These are phyloP conservation scores for Trichosporon sp. DNA, from an alignment of 1,284 basidiomycete genomes.

Conservation along the genomic window DNA sequence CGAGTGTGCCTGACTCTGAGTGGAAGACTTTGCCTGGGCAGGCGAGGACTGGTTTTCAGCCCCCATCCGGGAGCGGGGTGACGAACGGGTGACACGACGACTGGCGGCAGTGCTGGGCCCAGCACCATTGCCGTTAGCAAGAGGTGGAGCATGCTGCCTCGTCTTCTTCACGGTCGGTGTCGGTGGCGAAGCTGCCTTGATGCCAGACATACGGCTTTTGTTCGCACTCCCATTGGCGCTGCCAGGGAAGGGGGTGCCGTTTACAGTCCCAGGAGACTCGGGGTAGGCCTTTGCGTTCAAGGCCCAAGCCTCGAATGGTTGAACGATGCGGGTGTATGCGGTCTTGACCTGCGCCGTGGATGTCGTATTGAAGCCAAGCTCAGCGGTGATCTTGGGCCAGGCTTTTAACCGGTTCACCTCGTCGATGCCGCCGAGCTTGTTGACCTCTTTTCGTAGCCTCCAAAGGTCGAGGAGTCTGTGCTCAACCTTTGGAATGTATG, in stretches of 20 bases:
- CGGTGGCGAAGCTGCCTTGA: constrained; percentile 10
- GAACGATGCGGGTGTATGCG: constrained; percentile 85
- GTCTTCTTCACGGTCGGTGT: constrained; percentile 6
- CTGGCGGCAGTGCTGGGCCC: neutral
- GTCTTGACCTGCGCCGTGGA: constrained; percentile 73
- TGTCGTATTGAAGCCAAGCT: constrained; percentile 69
- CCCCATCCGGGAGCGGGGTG: neutral
- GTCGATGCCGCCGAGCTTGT: constrained; percentile 82
- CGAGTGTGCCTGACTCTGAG: constrained; percentile 10
- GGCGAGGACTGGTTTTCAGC: neutral
- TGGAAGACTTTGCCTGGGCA: neutral
- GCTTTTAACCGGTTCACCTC: constrained; percentile 71
- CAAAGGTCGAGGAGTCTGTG: constrained; percentile 90
- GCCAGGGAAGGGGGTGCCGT: constrained; percentile 16
- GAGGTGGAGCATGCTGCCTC: neutral
- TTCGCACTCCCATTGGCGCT: constrained; percentile 33
- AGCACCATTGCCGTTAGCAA: neutral
- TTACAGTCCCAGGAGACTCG: constrained; percentile 35
- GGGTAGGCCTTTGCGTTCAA: constrained; percentile 66
- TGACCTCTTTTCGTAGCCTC: constrained; percentile 87
- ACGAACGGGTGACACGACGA: constrained; percentile 5
- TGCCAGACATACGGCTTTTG: constrained; percentile 25
- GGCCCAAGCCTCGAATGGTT: constrained; percentile 91
- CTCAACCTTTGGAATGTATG: constrained; percentile 89
- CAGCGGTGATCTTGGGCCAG: constrained; percentile 81